Base-by-base conservation (phyloP, 495 filamentous ascomycete genomes). In the Podospora sp. region DNA sequence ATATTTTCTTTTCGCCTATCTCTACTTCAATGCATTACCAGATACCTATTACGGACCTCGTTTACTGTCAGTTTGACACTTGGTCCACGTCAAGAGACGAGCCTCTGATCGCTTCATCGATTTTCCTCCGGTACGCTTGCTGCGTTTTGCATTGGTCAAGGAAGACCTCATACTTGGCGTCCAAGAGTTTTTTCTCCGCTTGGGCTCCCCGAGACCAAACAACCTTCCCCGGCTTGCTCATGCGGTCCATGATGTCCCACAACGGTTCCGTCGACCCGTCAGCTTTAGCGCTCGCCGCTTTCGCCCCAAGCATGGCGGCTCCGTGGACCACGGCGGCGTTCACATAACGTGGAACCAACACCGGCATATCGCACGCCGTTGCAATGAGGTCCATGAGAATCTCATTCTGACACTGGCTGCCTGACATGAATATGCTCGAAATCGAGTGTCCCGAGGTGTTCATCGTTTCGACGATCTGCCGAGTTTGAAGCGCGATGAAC, bases 221-320 rank as follows among this genome's bases (percentile, higher is more conserved):
- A 64, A 91, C 86, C 74, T 87, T 91, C n/a, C 95, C 94, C 25
- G 92, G 89, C 80, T 97, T 97, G 79, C 89, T 94, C 91, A 97
- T 97, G 36, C 93, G 88, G 77, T 95, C 91, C 95, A 99, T 99
- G 72, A 99, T 97, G 63, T 87, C 84, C 95, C 94, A 99, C 65
- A 99, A 80, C 51, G 88, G 85, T 80, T 97, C 94, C 0, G 90
- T 93, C 66, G 88, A 87, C 14, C 94, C 94, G 18, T 93, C 84
- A 11, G 79, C 76, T 68, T 90, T 85, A 18, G 86, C 87, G 71
- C 89, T 96, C 24, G 93, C 95, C 58, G 95, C 95, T 78, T 98
- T 98, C 16, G 92, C 95, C 27, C 94, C 95, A 22, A 98, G 84
- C 94, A 99, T 98, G 11, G 95, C 95, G 29, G 95, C 94, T 20